Evolutionary conservation across 1,284 basidiomycete species (phyloP), one percentile per base, ranked within the genome.

Genomic region (Fomitopsis pinicola): DNA sequence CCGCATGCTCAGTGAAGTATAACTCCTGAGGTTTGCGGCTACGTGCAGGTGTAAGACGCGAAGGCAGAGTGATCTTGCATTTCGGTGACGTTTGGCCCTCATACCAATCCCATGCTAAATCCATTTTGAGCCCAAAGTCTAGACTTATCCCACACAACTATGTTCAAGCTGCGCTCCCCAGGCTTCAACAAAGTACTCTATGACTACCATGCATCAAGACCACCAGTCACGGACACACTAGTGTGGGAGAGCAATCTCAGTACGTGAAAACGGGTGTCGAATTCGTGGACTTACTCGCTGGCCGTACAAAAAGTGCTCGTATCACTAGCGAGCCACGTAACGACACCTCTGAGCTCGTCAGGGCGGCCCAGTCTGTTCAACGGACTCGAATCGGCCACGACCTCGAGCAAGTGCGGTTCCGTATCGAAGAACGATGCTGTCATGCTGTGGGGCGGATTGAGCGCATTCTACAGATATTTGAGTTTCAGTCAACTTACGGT

Each of bases 271-370:
- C 3, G 15, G 4, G 33, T 3, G 57, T 9, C 22, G 52, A 33
- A 26, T 28, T 22, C 33, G 53, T 50, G 42, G 40, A 86, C 87
- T 68, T 69, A 90, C 88, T 91, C 87, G 87, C 77, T 78, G 54
- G 88, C 88, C 0, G 88, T 91, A 67, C 89, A 91, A 70, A 87
- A 91, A 42, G 82, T 88, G 5, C 87, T 89, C 48, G 88, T 87
- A 63, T 90, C 89, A 62, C 87, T 89, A 44, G 89, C 89, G 17
- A 93, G 77, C 91, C 91, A 93, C 12, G 84, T 77, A 45, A 86
- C 79, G 0, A 90, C 90, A n/a, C 91, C 91, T 5, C 91, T 81
- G 68, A 93, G 72, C 73, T 94, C 91, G 69, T 92, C 88, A 0
- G 88, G 83, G 15, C 89, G 78, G 38, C 91, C 91, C 30, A 93